Evolutionary conservation across 2,329 filamentous ascomycete species (phyloP), one percentile per base, ranked within the genome.

Genomic region (Keithomyces neogunnii): DNA sequence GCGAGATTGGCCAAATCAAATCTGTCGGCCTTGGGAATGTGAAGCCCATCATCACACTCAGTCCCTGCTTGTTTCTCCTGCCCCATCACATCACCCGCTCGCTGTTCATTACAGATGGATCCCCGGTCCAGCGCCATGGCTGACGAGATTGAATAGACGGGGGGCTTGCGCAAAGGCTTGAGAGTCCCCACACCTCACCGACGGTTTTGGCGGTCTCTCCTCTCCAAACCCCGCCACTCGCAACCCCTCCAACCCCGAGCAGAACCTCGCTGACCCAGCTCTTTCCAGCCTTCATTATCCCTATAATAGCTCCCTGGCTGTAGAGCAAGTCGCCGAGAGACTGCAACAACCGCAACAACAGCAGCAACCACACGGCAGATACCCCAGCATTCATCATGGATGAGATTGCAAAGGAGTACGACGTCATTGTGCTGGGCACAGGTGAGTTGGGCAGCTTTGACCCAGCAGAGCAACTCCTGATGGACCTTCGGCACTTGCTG

Each of bases 361-460:
- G 19, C 19, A 19, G 19, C 19, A 11, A 30, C 35, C n/a, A 28
- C 13, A 28, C 44, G 32, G 42, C 28, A 28, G 19, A 38, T n/a
- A 45, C 50, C 13, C 33, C 5, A 29, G 29, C 45, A 19, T 30
- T 40, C 65, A 80, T 57, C 74, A 97, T 97, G 93, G 93, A 97
- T 69, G 93, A 97, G 74, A 96, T 99, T 69, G 89, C 91, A 62
- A 88, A 89, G 69, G 91, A 96, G 74, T 99, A 99, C 81, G 93
- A 99, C 81, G 89, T 96, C 72, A 84, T 99, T 69, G 93, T 99
- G 69, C 84, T 99, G 70, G 93, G 93, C 80, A 99, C 93, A 71
- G 91, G 90, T 96, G 78, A 67, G 82, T 73, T 61, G 47, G 44
- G 45, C 19, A 47, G 40, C 45, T 26, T 19, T 35, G 45, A 47